Evolutionary conservation across 352 stramenopile species (phyloP), one percentile per base, ranked within the genome.

Genomic region (Phytophthora pinifolia): DNA sequence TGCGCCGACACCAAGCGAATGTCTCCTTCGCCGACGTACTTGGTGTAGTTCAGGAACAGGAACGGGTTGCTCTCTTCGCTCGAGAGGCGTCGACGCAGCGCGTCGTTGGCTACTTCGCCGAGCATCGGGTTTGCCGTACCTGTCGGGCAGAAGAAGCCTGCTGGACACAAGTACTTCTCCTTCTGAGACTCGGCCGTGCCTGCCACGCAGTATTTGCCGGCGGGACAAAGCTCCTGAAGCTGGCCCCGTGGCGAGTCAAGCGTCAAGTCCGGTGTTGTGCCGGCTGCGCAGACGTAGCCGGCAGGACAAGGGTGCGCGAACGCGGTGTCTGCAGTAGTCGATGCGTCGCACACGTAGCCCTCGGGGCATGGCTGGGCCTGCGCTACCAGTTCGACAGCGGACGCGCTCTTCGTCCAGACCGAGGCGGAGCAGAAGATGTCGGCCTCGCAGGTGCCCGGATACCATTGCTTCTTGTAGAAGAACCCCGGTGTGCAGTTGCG

Each of bases 401-500:
- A 62, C 1, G 47, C 42, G 14, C 59, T 46, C 35, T 67, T 67
- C 3, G 63, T 67, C 63, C 58, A 71, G 1, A 64, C 18, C 9
- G 63, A 60, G 12, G 51, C 30, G 37, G 89, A 75, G 62, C 96
- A 99, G 32, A 99, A 97, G 3, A 97, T 64, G 67, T 99, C 96
- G 9, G 92, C 96, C 65, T 99, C 96, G 54, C 96, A 99, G 13
- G 94, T 98, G 2, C 96, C 96, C 12, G 88, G 87, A 54, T 98
- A 98, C 84, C 94, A 98, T 61, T 95, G 76, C 20, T 92, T 87
- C 20, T 84, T 54, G 36, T 88, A 72, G 30, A 89, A 90, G 35
- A 98, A 97, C 0, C 96, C 96, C 20, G 81, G 82, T 2, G 94
- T 98, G 63, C 96, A 99, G 60, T 98, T 98, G 35, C 94, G 96